Percentiles rank a stretch among this genome's conserved stretches.
Conservation (phyloP, 2,329 filamentous ascomycete species). For the Colletotrichum agaves region DNA sequence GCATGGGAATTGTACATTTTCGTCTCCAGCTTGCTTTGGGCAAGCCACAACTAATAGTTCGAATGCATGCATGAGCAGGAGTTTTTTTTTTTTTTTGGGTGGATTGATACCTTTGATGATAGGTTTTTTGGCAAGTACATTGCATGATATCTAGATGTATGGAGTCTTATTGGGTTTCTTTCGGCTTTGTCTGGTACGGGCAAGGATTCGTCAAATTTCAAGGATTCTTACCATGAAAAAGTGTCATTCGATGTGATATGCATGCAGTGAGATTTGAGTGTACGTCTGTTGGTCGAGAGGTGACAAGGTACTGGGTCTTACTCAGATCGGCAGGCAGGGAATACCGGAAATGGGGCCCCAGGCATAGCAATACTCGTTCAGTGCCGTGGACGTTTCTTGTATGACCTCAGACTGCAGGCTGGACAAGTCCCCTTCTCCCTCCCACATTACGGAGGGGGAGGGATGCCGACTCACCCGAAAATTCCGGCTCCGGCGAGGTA, state of each 20-base stretch:
- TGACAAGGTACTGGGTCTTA: constrained; percentile 2
- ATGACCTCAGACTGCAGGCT: not conserved
- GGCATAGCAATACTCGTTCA: too few species aligned
- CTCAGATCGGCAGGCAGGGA: not conserved
- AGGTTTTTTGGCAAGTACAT: not conserved
- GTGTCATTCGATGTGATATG: not conserved
- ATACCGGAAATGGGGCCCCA: too few species aligned
- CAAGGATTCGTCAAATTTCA: not conserved
- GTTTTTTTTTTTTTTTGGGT: not conserved
- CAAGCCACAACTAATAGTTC: constrained; percentile 9
- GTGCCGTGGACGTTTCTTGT: not conserved
- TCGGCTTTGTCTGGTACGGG: not conserved
- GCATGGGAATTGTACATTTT: not conserved
- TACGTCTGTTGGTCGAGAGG: not conserved
- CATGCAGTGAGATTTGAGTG: constrained; percentile 2
- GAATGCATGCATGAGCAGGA: constrained; percentile 10
- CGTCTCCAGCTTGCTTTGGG: not conserved
- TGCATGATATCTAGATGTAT: constrained; percentile 1
- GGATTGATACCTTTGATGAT: not conserved
- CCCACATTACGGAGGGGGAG: not conserved
- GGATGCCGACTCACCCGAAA: not conserved
- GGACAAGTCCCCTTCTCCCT: not conserved
- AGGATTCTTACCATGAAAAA: not conserved
- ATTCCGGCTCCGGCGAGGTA: not conserved
- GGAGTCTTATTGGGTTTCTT: not conserved